A percentile compares a stretch with the other conserved stretches of the same genome.
phyloP scores from a whole-genome alignment of 2,329 filamentous ascomycete species.

The Chalara sp. region DNA sequence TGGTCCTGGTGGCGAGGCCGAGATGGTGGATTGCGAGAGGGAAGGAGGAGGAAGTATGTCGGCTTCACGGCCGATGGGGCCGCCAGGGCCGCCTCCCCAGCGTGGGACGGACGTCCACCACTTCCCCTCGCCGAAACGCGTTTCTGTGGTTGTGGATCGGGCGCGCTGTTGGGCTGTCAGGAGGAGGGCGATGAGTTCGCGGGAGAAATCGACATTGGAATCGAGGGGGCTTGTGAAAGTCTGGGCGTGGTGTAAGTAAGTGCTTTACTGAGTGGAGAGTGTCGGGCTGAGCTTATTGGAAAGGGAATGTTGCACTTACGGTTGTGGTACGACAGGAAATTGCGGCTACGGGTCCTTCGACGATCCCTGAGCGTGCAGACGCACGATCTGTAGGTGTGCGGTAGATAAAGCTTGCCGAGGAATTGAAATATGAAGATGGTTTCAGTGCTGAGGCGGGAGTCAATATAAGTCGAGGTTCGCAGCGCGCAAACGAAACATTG shows the following conservation, averaged over 20 bases:
- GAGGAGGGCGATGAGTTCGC: conserved; percentile 53
- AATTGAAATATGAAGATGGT: conserved; percentile 46
- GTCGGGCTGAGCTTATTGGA: too few species aligned
- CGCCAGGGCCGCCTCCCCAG: conserved; percentile 58
- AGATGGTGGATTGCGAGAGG: conserved; percentile 8
- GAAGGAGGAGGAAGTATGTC: conserved; percentile 7
- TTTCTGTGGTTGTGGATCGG: conserved; percentile 49
- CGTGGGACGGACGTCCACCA: conserved; percentile 57
- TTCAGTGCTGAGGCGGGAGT: conserved; percentile 23
- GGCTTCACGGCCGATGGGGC: conserved; percentile 55
- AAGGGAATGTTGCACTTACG: conserved; percentile 9
- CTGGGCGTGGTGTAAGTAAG: neutral
- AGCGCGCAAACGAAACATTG: conserved; percentile 48
- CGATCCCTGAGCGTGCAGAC: conserved; percentile 49
- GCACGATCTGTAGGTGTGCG: conserved; percentile 54
- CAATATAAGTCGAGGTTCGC: conserved; percentile 53
- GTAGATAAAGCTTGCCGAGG: conserved; percentile 52
- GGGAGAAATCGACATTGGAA: conserved; percentile 53
- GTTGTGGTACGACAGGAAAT: conserved; percentile 51
- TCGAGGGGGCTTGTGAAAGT: conserved; percentile 48
- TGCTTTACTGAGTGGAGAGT: too few species aligned
- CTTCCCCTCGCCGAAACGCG: conserved; percentile 47
- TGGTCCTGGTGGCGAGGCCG: conserved; percentile 10
- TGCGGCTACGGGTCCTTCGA: conserved; percentile 56
- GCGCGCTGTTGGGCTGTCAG: conserved; percentile 58